Evolutionary conservation across 2,329 filamentous ascomycete genomes (phyloP).

Genomic region (Macroventuria anomochaeta): DNA sequence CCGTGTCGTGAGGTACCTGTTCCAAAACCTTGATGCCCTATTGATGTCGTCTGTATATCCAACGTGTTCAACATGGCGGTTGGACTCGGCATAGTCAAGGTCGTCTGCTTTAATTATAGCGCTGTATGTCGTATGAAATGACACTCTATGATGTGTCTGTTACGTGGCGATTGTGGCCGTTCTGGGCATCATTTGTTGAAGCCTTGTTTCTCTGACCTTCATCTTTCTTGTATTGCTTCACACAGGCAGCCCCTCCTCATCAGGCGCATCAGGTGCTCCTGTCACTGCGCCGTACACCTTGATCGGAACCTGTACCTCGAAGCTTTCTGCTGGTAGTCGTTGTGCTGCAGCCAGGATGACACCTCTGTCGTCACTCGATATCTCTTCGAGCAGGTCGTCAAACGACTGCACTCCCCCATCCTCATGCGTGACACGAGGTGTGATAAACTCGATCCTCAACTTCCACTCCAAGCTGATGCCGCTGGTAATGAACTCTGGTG

Average conservation of each 20-base stretch:
- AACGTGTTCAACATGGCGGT: no score
- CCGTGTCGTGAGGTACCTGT: no score
- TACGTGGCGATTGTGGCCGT: no score
- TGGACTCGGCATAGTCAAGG: no score
- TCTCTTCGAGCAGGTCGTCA: slow-evolving; percentile 72
- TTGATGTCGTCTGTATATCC: no score
- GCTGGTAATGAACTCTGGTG: slow-evolving; percentile 90
- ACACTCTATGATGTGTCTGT: no score
- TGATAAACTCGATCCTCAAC: slow-evolving; percentile 90
- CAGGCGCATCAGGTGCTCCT: slow-evolving; percentile 42
- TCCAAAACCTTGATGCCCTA: no score
- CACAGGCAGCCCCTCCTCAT: slow-evolving; percentile 43
- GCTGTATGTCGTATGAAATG: no score
- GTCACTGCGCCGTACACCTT: slow-evolving; percentile 73
- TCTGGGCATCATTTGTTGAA: no score
- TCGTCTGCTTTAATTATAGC: no score
- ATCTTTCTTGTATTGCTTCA: slow-evolving; percentile 18
- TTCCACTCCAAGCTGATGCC: slow-evolving; percentile 89
- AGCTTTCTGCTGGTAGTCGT: slow-evolving; percentile 82
- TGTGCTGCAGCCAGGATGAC: slow-evolving; percentile 79
- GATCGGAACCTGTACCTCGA: slow-evolving; percentile 85
- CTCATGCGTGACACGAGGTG: slow-evolving; percentile 62
- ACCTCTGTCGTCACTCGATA: slow-evolving; percentile 79
- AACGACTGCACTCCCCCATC: slow-evolving; percentile 39
- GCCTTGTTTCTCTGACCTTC: no score